phyloP scores from a whole-genome alignment of 208 protist species.

The Trypanosoma boissoni region DNA sequence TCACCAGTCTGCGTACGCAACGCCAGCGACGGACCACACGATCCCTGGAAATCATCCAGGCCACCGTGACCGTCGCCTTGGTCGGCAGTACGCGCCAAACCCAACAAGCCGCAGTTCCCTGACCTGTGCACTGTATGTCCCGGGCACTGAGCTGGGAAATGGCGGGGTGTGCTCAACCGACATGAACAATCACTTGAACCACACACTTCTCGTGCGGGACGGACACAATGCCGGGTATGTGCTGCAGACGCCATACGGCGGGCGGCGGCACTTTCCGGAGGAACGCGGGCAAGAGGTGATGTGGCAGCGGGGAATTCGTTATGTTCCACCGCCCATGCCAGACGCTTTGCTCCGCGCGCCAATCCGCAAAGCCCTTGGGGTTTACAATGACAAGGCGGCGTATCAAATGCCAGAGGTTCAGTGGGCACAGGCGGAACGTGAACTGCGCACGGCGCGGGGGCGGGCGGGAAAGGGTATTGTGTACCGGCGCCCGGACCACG shows the following conservation, averaged over 20 bases:
- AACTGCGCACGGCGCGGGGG: not conserved
- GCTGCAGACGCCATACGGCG: conserved; percentile 56
- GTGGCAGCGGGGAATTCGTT: conserved; percentile 26
- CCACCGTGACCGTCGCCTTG: conserved; percentile 33
- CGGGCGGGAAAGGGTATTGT: conserved; percentile 45
- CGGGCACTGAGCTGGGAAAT: conserved; percentile 13
- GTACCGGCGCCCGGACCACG: conserved; percentile 43
- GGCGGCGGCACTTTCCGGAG: conserved; percentile 72
- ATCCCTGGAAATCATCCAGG: conserved; percentile 70
- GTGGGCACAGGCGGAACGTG: not conserved
- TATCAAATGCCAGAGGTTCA: not conserved
- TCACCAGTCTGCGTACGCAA: conserved; percentile 60
- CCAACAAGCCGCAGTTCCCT: conserved; percentile 45
- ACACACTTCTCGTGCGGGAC: conserved; percentile 13
- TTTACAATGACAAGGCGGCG: conserved; percentile 9
- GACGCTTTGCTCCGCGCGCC: not conserved
- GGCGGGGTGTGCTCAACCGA: not conserved
- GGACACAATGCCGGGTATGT: conserved; percentile 40
- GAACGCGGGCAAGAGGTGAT: conserved; percentile 26
- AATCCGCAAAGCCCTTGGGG: conserved; percentile 1
- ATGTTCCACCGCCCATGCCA: not conserved
- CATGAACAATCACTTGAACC: conserved; percentile 9
- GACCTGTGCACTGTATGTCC: conserved; percentile 36
- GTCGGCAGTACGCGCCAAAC: conserved; percentile 42
- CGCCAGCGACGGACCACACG: conserved; percentile 56